A percentile compares a stretch with the other conserved stretches of the same genome.
These are phyloP conservation scores for Daldinia loculata DNA, from an alignment of 495 filamentous ascomycete genomes.

Conservation along the genomic window DNA sequence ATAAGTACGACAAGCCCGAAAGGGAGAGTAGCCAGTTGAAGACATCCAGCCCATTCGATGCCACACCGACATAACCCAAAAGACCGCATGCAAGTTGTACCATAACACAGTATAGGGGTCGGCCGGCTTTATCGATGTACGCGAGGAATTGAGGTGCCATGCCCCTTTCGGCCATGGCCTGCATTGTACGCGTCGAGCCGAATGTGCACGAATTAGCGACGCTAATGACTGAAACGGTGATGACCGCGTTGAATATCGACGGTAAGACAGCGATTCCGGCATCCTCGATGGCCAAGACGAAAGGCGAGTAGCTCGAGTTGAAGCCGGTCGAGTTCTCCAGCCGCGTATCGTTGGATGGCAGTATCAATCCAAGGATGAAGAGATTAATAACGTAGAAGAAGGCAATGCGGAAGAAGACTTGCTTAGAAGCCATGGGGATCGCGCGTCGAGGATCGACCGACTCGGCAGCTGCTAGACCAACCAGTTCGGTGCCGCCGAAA, in stretches of 20 bases:
- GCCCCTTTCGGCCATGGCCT: constrained; percentile 63
- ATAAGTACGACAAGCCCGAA: not conserved
- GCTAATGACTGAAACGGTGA: constrained; percentile 65
- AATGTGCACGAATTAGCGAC: constrained; percentile 72
- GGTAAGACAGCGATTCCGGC: not conserved
- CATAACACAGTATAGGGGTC: not conserved
- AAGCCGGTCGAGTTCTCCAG: not conserved
- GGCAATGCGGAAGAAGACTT: constrained; percentile 86
- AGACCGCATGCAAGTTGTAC: not conserved
- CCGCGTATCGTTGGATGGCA: constrained; percentile 48
- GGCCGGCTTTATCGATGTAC: constrained; percentile 65
- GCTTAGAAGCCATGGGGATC: constrained; percentile 78
- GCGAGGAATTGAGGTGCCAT: constrained; percentile 67
- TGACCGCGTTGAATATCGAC: constrained; percentile 59
- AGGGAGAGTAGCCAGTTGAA: not conserved
- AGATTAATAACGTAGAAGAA: constrained; percentile 80
- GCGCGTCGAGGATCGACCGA: constrained; percentile 78
- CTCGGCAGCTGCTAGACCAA: constrained; percentile 81
- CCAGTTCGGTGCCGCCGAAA: constrained; percentile 75
- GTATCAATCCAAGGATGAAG: constrained; percentile 67
- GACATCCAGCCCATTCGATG: not conserved
- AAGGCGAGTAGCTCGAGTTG: not conserved
- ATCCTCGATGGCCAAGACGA: not conserved
- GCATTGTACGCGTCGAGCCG: constrained; percentile 70
- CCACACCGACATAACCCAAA: not conserved